These are phyloP conservation scores for Globisporangium iwayamae DNA, from an alignment of 352 stramenopile species.

Conservation along the genomic window DNA sequence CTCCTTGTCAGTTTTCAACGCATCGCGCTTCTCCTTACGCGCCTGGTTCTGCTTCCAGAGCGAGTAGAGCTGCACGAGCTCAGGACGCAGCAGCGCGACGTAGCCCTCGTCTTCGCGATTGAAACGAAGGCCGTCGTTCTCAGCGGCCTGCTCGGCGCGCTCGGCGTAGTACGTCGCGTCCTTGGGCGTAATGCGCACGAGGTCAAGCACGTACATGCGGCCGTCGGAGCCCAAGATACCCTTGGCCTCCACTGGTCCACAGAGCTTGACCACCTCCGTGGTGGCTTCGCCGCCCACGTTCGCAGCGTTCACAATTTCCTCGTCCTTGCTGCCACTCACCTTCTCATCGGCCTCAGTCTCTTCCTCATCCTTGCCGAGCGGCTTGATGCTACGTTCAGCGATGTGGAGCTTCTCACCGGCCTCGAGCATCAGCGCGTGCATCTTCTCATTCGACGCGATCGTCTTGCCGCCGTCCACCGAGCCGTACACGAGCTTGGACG, in stretches of 20 bases:
- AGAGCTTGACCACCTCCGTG: constrained; percentile 72
- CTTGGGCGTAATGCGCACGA: constrained; percentile 93
- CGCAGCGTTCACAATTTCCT: constrained; percentile 24
- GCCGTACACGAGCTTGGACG: constrained; percentile 93
- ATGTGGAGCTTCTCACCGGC: constrained; percentile 86
- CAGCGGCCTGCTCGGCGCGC: constrained; percentile 25
- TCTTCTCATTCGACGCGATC: constrained; percentile 88
- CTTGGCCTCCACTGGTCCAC: constrained; percentile 93
- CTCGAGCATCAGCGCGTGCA: constrained; percentile 89
- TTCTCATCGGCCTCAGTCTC: constrained; percentile 26
- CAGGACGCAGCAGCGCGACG: constrained; percentile 87
- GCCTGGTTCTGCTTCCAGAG: constrained; percentile 88
- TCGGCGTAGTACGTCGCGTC: constrained; percentile 91
- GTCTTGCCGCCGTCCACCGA: constrained; percentile 91
- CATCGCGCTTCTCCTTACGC: constrained; percentile 52
- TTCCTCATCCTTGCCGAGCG: constrained; percentile 56
- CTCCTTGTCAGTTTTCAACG: constrained; percentile 43
- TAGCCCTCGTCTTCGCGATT: constrained; percentile 85
- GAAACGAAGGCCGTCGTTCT: constrained; percentile 56
- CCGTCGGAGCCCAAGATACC: constrained; percentile 95
- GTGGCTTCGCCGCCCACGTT: constrained; percentile 43
- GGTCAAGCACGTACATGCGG: constrained; percentile 93
- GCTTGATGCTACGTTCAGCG: constrained; percentile 79
- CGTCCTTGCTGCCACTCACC: constrained; percentile 5
- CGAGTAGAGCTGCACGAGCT: constrained; percentile 91